Base-by-base conservation (phyloP, 176 grass and related monocot genomes). In the Oropetium thomaeum region DNA sequence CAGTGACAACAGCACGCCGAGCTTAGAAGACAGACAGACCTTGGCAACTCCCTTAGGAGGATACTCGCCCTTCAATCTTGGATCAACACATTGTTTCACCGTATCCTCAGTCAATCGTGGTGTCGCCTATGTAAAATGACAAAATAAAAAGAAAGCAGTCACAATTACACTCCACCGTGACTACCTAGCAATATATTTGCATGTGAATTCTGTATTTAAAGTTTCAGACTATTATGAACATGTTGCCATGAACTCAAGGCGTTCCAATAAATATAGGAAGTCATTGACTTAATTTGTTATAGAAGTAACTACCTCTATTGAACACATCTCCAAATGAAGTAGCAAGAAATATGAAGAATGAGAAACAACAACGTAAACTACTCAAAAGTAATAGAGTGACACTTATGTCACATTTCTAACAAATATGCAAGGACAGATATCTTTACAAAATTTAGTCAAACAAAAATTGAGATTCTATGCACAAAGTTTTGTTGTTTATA, bases 11-110 rank as follows among this genome's bases (percentile, higher is more conserved):
- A 13, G 7, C 28, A 38, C 20, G n/a, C n/a, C n/a, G n/a, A n/a
- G n/a, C n/a, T n/a, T 42, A 26, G 33, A 53, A 25, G 17, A 33
- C 30, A 76, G 44, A 42, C 83, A 80, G 30, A 92, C 92, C 92
- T 92, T 96, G 35, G 92, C 86, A 77, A 92, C 74, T 28, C 86
- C 86, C 41, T 96, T 96, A 37, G 86, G 86, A 73, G 92, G 86
- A 61, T 89, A 96, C 31, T 92, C 86, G 13, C 92, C 92, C 83
- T 86, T 92, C 64, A 96, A 62, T 82, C 89, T 92, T 40, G 89
- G 92, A 83, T 96, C 92, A 53, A 96, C 81, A 79, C 83, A 89
- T 78, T 96, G 92, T 61, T 92, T 89, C 47, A 96, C 92, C 58
- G 87, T 89, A 73, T 92, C 92, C 76, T 96, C 89, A 35, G 81